Conservation (phyloP, 2,329 filamentous ascomycete genomes). For the Lecanoromycetidae sp. region DNA sequence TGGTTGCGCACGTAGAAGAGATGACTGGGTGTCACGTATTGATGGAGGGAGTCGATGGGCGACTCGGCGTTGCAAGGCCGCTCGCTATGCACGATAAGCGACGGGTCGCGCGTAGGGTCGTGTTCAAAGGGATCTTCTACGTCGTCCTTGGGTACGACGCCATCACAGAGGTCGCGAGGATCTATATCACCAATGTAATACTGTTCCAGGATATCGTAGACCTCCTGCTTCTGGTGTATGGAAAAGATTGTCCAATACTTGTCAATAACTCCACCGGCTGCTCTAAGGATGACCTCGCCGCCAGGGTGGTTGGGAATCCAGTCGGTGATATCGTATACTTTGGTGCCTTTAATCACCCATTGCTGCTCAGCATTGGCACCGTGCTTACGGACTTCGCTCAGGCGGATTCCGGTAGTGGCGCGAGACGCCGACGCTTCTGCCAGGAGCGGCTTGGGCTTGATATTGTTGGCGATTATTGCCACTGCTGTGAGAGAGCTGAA, state of each 20-base stretch:
- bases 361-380: conserved; percentile 37
- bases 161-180: conserved; percentile 45
- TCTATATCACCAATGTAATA: conserved; percentile 53
- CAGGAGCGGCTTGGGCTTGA: no score
- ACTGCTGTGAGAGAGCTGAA: no score
- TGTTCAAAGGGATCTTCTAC: conserved; percentile 35
- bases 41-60: conserved; percentile 38
- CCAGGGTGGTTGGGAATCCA: conserved; percentile 55
- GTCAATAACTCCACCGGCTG: conserved; percentile 52
- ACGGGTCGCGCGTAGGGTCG: conserved; percentile 37
- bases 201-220: conserved; percentile 52
- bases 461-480: no score
- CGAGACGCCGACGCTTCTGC: no score
- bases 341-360: conserved; percentile 52
- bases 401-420: conserved; percentile 5
- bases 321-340: conserved; percentile 59
- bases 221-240: conserved; percentile 54
- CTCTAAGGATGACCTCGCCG: conserved; percentile 54
- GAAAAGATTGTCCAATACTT: conserved; percentile 60
- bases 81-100: conserved; percentile 40
- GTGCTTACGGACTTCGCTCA: conserved; percentile 24
- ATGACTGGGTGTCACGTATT: conserved; percentile 47
- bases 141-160: conserved; percentile 39
- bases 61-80: conserved; percentile 53
- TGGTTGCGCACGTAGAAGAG: conserved; percentile 62